Evolutionary conservation across 1,284 basidiomycete species (phyloP).

Genomic region (Dichomitus squalens): DNA sequence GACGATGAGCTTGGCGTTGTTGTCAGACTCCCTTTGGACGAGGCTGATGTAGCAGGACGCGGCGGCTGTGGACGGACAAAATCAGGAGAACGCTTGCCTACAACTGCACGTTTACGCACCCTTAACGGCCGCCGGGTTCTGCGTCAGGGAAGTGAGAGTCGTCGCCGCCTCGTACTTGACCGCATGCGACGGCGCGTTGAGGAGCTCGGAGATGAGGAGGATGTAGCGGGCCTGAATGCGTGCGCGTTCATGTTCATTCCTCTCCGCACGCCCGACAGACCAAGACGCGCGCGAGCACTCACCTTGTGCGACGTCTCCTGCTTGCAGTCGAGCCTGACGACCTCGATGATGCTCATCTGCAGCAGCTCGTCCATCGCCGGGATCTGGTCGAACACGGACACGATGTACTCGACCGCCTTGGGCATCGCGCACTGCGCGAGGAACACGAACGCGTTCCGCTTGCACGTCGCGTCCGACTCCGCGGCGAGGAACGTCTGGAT

Average conservation of each 20-base stretch:
- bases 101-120: conserved; percentile 46
- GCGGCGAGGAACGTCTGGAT: conserved; percentile 98
- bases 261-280: too few relatives aligned
- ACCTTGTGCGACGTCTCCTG: conserved; percentile 81
- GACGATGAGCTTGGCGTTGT: conserved; percentile 99
- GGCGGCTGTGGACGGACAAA: conserved; percentile 61
- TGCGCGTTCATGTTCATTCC: too few relatives aligned
- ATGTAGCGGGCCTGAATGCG: conserved; percentile 81
- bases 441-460: conserved; percentile 96
- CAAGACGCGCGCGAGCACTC: conserved; percentile 36
- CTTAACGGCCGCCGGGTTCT: conserved; percentile 96
- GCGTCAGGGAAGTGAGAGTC: conserved; percentile 92
- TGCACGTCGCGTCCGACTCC: conserved; percentile 95
- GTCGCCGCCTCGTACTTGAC: conserved; percentile 99
- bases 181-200: conserved; percentile 89
- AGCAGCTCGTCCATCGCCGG: conserved; percentile 88
- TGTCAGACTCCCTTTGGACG: conserved; percentile 95
- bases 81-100: background rate
- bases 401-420: conserved; percentile 91
- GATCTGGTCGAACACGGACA: conserved; percentile 86
- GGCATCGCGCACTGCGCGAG: conserved; percentile 88
- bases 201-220: conserved; percentile 92
- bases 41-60: conserved; percentile 90
- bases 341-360: conserved; percentile 96
- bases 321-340: conserved; percentile 91